Conservation (phyloP, 2,329 filamentous ascomycete genomes). For the Colletotrichum tropicicola region DNA sequence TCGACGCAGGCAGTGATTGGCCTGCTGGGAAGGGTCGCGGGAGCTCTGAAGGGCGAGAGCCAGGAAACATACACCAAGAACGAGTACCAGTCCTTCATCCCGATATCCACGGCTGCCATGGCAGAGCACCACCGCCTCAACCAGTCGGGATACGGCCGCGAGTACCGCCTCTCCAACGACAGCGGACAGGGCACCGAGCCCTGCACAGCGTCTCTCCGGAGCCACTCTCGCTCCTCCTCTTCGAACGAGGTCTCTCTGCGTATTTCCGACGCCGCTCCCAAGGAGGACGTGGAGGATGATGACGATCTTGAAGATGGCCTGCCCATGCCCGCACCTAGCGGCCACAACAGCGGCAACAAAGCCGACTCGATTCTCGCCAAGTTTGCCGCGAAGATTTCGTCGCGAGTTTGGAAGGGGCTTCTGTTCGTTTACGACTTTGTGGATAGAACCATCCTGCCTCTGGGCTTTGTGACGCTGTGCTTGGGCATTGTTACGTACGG, state of each 20-base stretch:
- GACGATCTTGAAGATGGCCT: conserved; percentile 44
- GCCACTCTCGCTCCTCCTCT: conserved; percentile 70
- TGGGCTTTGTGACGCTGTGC: conserved; percentile 78
- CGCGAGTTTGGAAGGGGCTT: conserved; percentile 65
- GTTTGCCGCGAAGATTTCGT: conserved; percentile 64
- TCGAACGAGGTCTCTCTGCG: conserved; percentile 51
- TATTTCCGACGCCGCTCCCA: conserved; percentile 32
- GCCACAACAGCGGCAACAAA: conserved; percentile 37
- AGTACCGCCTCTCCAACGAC: conserved; percentile 72
- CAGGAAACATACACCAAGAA: conserved; percentile 33
- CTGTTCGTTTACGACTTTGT: conserved; percentile 71
- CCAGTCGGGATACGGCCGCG: conserved; percentile 16
- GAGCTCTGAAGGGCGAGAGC: conserved; percentile 32
- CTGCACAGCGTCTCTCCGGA: conserved; percentile 72
- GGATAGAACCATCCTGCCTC: conserved; percentile 79
- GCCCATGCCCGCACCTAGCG: conserved; percentile 51
- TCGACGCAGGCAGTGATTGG: conserved; percentile 76
- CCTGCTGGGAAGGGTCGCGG: conserved; percentile 69
- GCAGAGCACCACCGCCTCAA: conserved; percentile 56
- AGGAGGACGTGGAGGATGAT: conserved; percentile 60
- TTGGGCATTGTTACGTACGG: conserved; percentile 81
- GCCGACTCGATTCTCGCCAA: conserved; percentile 58
- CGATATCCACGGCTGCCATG: conserved; percentile 65
- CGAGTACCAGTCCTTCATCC: conserved; percentile 69
- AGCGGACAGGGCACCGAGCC: conserved; percentile 80